Conservation (phyloP, 495 filamentous ascomycete genomes). For the Penicillium ucsense region DNA sequence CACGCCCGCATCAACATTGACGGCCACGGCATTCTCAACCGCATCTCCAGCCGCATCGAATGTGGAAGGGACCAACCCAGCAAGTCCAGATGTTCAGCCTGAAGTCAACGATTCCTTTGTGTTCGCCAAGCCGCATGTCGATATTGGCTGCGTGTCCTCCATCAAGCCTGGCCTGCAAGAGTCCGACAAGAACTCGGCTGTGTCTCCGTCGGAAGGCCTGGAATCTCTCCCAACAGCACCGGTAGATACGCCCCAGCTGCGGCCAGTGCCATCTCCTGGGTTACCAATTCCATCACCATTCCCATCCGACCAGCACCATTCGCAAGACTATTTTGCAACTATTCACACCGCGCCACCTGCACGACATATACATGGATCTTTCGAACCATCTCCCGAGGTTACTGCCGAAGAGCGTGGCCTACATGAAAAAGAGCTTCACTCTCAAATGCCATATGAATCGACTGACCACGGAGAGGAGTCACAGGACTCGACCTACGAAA, state of each 20-base stretch:
- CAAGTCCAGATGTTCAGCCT: slow-evolving; percentile 5
- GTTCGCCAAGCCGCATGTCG: slow-evolving; percentile 17
- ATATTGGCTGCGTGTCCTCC: slow-evolving; percentile 6
- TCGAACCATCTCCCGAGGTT: neutral
- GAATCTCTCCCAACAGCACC: slow-evolving; percentile 12
- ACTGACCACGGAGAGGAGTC: neutral
- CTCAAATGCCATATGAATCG: neutral
- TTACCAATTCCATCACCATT: slow-evolving; percentile 40
- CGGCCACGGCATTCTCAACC: slow-evolving; percentile 1
- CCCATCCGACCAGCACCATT: slow-evolving; percentile 16
- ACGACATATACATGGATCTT: neutral
- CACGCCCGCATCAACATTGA: neutral
- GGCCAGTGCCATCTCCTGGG: slow-evolving; percentile 35
- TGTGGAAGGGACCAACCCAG: slow-evolving; percentile 6
- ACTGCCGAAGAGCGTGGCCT: neutral
- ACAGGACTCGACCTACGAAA: neutral
- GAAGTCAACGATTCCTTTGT: slow-evolving; percentile 6
- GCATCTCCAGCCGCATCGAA: slow-evolving; percentile 3
- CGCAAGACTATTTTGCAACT: slow-evolving; percentile 24
- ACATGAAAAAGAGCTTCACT: neutral
- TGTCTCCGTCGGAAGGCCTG: neutral
- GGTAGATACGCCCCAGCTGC: slow-evolving; percentile 34
- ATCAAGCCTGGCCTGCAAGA: slow-evolving; percentile 1
- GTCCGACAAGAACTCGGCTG: neutral
- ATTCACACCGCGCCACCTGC: slow-evolving; percentile 4